A percentile compares a stretch with the other conserved stretches of the same genome.
These are phyloP conservation scores for Trichoderma asperellum DNA, from an alignment of 2,329 filamentous ascomycete species.

Conservation along the genomic window DNA sequence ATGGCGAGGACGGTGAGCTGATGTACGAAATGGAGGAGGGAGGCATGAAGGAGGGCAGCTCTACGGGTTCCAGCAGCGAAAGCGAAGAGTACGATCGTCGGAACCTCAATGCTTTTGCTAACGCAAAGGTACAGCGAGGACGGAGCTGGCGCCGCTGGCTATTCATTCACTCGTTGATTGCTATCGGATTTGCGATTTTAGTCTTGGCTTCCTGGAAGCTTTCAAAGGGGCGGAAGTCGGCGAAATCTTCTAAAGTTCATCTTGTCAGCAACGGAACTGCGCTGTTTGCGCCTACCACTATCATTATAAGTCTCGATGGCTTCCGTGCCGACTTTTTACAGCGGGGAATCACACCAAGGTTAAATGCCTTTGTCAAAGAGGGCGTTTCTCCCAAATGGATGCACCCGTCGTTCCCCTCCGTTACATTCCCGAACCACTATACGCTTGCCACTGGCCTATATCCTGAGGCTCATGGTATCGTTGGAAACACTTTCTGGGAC, in stretches of 20 bases:
- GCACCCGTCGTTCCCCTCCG: slow-evolving; percentile 90
- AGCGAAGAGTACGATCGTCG: slow-evolving; percentile 62
- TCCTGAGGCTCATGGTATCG: slow-evolving; percentile 89
- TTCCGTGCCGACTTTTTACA: slow-evolving; percentile 93
- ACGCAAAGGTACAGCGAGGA: slow-evolving; percentile 53
- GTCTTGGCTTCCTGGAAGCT: slow-evolving; percentile 63
- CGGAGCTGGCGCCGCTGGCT: slow-evolving; percentile 59
- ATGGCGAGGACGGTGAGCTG: slow-evolving; percentile 72
- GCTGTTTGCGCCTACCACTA: slow-evolving; percentile 86
- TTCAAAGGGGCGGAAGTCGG: slow-evolving; percentile 51
- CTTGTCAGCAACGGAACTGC: slow-evolving; percentile 80
- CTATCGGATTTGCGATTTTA: slow-evolving; percentile 59
- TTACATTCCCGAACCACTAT: slow-evolving; percentile 97
- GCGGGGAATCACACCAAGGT: slow-evolving; percentile 78
- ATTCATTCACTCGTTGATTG: slow-evolving; percentile 57
- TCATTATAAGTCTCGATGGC: slow-evolving; percentile 91
- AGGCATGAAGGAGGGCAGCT: slow-evolving; percentile 67
- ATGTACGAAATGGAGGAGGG: slow-evolving; percentile 94
- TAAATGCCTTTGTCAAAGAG: slow-evolving; percentile 76
- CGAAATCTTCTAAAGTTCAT: slow-evolving; percentile 35
- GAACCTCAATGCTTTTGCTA: slow-evolving; percentile 53
- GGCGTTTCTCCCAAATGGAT: slow-evolving; percentile 92
- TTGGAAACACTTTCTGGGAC: slow-evolving; percentile 96
- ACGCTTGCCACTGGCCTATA: slow-evolving; percentile 90
- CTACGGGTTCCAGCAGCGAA: slow-evolving; percentile 64